A percentile compares a stretch with the other conserved stretches of the same genome.
Evolutionary conservation across 2,329 filamentous ascomycete species (phyloP).

Genomic region (Sordariomycetes sp.): DNA sequence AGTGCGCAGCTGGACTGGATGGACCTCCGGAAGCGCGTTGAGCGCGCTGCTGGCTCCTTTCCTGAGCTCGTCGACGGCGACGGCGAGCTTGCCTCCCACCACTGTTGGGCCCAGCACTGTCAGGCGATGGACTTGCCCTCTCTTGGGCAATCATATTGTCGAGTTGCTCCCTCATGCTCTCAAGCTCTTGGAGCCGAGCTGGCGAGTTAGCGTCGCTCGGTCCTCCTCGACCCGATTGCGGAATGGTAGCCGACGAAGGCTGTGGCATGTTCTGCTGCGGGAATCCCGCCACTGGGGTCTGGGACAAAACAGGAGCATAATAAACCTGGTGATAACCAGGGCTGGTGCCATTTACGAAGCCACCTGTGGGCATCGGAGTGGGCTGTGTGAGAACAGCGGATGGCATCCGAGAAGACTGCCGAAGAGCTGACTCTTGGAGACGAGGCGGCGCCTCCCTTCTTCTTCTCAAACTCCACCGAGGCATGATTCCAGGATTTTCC

Average conservation of each 20-base stretch:
- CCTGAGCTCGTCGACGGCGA: not conserved
- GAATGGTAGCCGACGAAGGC: not conserved
- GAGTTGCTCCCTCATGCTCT: not conserved
- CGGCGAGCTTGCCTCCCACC: not conserved
- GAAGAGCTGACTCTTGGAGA: not conserved
- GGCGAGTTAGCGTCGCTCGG: not conserved
- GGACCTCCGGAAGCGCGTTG: not conserved
- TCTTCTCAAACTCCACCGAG: not conserved
- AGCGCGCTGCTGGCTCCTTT: not conserved
- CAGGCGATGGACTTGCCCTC: not conserved
- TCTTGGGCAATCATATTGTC: not conserved
- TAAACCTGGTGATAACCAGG: not conserved
- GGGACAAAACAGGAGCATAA: not conserved
- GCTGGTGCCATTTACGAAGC: not conserved
- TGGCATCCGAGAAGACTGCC: not conserved
- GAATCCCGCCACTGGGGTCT: not conserved
- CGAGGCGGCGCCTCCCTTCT: not conserved
- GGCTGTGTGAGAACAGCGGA: not conserved
- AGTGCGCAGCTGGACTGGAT: not conserved
- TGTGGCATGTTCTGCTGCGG: not conserved
- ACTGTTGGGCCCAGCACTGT: not conserved
- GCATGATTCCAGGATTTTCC: not conserved
- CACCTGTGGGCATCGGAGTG: not conserved
- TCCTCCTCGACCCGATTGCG: not conserved
- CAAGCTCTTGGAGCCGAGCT: not conserved